A percentile compares a stretch with the other conserved stretches of the same genome.
Evolutionary conservation across 2,329 filamentous ascomycete species (phyloP).

Genomic region (Didymella pinodella): DNA sequence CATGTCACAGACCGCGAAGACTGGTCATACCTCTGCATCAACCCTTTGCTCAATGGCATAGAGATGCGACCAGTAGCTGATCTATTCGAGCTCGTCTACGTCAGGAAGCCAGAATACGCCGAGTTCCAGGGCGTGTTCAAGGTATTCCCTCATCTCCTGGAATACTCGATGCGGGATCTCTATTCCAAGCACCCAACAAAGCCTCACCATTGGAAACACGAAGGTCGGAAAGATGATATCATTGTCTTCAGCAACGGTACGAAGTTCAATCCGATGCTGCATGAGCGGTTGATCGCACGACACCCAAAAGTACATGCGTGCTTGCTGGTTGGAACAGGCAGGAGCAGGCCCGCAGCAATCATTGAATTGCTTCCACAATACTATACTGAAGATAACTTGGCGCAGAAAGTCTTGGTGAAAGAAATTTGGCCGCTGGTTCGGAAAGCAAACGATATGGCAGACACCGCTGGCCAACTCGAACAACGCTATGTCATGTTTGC

Average conservation of each 20-base stretch:
- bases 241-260: slow-evolving; percentile 31
- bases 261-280: slow-evolving; percentile 34
- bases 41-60: slow-evolving; percentile 32
- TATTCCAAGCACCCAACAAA: slow-evolving; percentile 38
- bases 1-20: slow-evolving; percentile 35
- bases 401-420: slow-evolving; percentile 47
- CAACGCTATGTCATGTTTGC: slow-evolving; percentile 56
- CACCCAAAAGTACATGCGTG: slow-evolving; percentile 44
- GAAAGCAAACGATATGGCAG: slow-evolving; percentile 53
- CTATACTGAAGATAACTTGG: slow-evolving; percentile 26
- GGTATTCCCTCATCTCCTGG: slow-evolving; percentile 25
- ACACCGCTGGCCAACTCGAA: slow-evolving; percentile 55
- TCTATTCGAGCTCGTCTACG: slow-evolving; percentile 35
- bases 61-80: slow-evolving; percentile 32
- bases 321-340: slow-evolving; percentile 44
- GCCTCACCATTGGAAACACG: slow-evolving; percentile 38
- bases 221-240: slow-evolving; percentile 34
- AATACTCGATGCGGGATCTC: slow-evolving; percentile 35
- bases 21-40: slow-evolving; percentile 37
- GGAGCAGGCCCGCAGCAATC: slow-evolving; percentile 42
- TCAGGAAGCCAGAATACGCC: slow-evolving; percentile 20
- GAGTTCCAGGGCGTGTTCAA: slow-evolving; percentile 35
- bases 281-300: slow-evolving; percentile 36
- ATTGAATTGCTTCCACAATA: slow-evolving; percentile 39
- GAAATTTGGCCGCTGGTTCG: slow-evolving; percentile 56